Conservation (phyloP, 2,329 filamentous ascomycete species). For the Didymella arachidicola region DNA sequence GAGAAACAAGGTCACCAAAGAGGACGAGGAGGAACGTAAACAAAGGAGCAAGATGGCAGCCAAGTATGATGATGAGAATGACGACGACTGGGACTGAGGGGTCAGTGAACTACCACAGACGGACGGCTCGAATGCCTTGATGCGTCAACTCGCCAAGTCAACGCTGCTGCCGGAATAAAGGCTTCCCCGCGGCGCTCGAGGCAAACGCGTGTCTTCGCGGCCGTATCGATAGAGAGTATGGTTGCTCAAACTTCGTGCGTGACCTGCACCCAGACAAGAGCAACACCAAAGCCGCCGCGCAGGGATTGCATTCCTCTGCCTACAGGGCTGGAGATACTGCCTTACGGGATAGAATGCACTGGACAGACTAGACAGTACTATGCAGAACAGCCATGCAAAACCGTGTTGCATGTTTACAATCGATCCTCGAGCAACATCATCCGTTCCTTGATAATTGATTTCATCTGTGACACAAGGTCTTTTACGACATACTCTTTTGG, state of each 20-base stretch:
- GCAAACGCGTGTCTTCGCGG: not conserved
- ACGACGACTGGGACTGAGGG: constrained; percentile 61
- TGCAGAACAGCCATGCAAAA: not conserved
- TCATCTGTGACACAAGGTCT: not conserved
- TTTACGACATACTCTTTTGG: not conserved
- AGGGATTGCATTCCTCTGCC: too few relatives aligned
- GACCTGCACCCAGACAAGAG: not conserved
- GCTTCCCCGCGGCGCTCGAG: not conserved
- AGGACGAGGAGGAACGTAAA: constrained; percentile 48
- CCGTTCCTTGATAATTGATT: not conserved
- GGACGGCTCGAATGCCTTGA: not conserved
- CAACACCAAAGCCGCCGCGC: not conserved
- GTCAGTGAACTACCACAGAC: not conserved
- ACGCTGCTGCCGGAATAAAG: not conserved
- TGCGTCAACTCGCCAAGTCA: not conserved
- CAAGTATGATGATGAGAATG: constrained; percentile 54
- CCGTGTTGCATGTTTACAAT: not conserved
- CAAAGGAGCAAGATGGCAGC: constrained; percentile 42
- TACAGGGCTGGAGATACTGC: not conserved
- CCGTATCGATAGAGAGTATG: not conserved
- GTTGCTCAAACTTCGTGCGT: not conserved
- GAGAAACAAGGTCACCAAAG: constrained; percentile 60
- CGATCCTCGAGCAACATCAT: not conserved
- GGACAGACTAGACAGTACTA: not conserved
- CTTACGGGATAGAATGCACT: not conserved